phyloP scores from a whole-genome alignment of 2,329 filamentous ascomycete species.

The Phyllosticta citribraziliensis region DNA sequence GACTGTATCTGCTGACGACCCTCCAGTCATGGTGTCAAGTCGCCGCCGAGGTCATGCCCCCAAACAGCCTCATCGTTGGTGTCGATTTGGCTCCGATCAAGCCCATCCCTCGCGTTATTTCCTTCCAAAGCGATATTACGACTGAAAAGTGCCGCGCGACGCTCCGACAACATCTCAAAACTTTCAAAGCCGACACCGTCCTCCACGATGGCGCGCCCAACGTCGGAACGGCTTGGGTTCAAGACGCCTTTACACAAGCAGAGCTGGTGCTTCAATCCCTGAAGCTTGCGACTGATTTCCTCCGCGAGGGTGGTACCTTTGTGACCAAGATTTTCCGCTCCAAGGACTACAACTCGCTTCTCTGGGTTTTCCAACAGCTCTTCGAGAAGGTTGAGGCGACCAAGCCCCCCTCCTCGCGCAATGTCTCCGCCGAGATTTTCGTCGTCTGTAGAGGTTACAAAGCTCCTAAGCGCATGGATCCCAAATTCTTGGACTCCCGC shows the following conservation, averaged over 20 bases:
- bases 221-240: slow-evolving; percentile 94
- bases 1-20: background rate
- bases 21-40: slow-evolving; percentile 86
- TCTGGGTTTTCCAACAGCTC: slow-evolving; percentile 97
- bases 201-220: slow-evolving; percentile 96
- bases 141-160: slow-evolving; percentile 91
- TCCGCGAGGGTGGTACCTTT: slow-evolving; percentile 81
- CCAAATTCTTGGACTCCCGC: slow-evolving; percentile 79
- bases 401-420: slow-evolving; percentile 90
- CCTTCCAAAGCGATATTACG: slow-evolving; percentile 96
- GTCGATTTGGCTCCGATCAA: slow-evolving; percentile 95
- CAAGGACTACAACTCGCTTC: slow-evolving; percentile 89
- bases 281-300: slow-evolving; percentile 89
- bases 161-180: slow-evolving; percentile 81
- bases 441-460: slow-evolving; percentile 94
- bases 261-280: slow-evolving; percentile 83
- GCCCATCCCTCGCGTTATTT: slow-evolving; percentile 84
- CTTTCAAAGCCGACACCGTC: slow-evolving; percentile 91
- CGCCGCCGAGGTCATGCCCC: slow-evolving; percentile 88
- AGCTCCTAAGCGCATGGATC: slow-evolving; percentile 86
- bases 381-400: slow-evolving; percentile 94
- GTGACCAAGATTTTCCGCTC: slow-evolving; percentile 97
- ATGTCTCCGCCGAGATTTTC: slow-evolving; percentile 97
- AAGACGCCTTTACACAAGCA: slow-evolving; percentile 96
- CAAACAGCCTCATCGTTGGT: slow-evolving; percentile 80